A percentile compares a stretch with the other conserved stretches of the same genome.
Conservation (phyloP, 345 rosid genomes). For the Salix viminalis region DNA sequence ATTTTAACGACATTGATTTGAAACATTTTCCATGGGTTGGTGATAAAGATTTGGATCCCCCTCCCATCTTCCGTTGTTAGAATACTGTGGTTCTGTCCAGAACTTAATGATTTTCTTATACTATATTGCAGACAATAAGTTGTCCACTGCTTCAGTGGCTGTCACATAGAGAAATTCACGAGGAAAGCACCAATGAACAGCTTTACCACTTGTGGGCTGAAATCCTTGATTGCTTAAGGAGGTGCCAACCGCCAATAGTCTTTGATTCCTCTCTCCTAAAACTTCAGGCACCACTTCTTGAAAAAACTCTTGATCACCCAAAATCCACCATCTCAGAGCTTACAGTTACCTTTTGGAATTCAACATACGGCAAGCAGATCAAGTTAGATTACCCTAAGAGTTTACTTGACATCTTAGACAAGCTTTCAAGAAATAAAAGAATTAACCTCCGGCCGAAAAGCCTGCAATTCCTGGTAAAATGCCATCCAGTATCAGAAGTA, state of each 20-base stretch:
- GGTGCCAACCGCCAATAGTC: conserved; percentile 38
- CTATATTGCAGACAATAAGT: conserved; percentile 33
- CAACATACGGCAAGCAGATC: conserved; percentile 37
- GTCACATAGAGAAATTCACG: conserved; percentile 23
- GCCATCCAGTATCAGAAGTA: conserved; percentile 3
- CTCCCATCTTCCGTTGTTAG: not conserved
- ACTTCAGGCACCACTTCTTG: conserved; percentile 44
- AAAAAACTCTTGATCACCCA: conserved; percentile 42
- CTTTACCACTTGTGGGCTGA: conserved; percentile 42
- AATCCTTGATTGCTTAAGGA: conserved; percentile 32
- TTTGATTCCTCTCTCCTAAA: conserved; percentile 43
- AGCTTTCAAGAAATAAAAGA: conserved; percentile 42
- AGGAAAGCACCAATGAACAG: conserved; percentile 24
- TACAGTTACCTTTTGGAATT: conserved; percentile 46
- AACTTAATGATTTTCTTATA: not conserved
- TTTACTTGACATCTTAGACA: conserved; percentile 43
- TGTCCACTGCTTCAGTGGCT: conserved; percentile 38
- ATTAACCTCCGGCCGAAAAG: conserved; percentile 35
- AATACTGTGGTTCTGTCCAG: not conserved
- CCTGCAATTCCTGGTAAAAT: conserved; percentile 19
- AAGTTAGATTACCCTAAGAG: conserved; percentile 43
- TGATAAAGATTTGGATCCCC: not conserved
- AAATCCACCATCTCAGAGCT: conserved; percentile 33
- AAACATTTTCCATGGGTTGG: not conserved
- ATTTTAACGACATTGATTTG: not conserved